phyloP scores from a whole-genome alignment of 225 moss, liverwort and hornwort genomes.

The Pleurozium schreberi region DNA sequence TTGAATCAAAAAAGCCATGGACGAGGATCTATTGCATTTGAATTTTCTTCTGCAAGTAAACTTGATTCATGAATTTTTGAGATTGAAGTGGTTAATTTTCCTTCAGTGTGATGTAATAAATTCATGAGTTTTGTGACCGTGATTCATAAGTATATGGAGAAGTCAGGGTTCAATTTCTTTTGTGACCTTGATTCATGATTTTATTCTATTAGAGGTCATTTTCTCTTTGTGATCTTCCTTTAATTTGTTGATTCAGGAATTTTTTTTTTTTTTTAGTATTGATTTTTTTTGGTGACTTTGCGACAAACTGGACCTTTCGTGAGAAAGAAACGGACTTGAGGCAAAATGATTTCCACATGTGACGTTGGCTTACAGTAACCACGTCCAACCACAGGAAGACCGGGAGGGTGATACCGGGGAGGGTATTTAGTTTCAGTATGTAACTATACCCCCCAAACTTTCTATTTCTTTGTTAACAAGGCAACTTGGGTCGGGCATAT shows the following conservation, averaged over 20 bases:
- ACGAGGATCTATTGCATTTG: no score
- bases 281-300: background rate
- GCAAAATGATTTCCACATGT: background rate
- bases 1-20: background rate
- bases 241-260: background rate
- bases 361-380: background rate
- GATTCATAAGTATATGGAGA: background rate
- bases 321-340: background rate
- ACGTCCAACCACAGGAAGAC: no score
- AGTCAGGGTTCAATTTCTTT: background rate
- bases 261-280: background rate
- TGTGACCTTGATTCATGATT: background rate
- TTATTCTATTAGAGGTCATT: background rate
- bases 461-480: no score
- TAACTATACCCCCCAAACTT: no score
- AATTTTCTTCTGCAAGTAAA: background rate
- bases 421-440: no score
- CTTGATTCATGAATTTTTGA: background rate
- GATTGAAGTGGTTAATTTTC: background rate
- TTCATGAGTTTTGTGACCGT: background rate
- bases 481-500: background rate
- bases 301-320: background rate
- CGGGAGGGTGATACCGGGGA: no score
- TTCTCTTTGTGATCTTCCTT: background rate
- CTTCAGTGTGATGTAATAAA: background rate